Conservation (phyloP, 2,329 filamentous ascomycete genomes). For the Xylariales sp. region DNA sequence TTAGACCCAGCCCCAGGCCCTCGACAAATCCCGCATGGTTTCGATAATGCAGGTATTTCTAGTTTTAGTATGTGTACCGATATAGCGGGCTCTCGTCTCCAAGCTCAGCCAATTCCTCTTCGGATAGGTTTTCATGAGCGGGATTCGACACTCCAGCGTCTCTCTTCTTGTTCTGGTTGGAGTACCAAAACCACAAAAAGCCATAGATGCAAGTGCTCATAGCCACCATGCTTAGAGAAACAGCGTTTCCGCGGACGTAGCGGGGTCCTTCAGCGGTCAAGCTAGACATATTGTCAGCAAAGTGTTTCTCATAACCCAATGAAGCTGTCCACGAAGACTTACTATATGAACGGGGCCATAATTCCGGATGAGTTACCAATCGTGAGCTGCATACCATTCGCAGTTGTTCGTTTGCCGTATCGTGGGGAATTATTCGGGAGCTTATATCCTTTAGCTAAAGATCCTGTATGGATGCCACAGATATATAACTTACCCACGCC, state of each 20-base stretch:
- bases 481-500: slow-evolving; percentile 39
- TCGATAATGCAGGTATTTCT: too few species aligned
- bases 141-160: slow-evolving; percentile 32
- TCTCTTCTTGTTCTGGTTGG: slow-evolving; percentile 40
- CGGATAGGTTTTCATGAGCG: slow-evolving; percentile 33
- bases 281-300: slow-evolving; percentile 20
- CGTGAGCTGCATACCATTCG: slow-evolving; percentile 66
- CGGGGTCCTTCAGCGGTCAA: slow-evolving; percentile 45
- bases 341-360: slow-evolving; percentile 66
- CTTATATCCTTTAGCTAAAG: slow-evolving; percentile 13
- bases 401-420: slow-evolving; percentile 72
- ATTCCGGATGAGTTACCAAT: slow-evolving; percentile 68
- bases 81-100: slow-evolving; percentile 49
- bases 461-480: not conserved
- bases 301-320: too few species aligned
- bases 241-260: slow-evolving; percentile 58
- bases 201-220: slow-evolving; percentile 49
- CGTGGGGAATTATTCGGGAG: slow-evolving; percentile 65
- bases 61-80: slow-evolving; percentile 36
- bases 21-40: too few species aligned
- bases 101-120: slow-evolving; percentile 45
- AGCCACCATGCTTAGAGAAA: slow-evolving; percentile 54
- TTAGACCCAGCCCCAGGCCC: too few species aligned
- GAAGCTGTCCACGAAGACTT: too few species aligned
- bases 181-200: slow-evolving; percentile 51